Evolutionary conservation across 177 flowering plant genomes (phyloP).

Genomic region (Vitis hybrid): DNA sequence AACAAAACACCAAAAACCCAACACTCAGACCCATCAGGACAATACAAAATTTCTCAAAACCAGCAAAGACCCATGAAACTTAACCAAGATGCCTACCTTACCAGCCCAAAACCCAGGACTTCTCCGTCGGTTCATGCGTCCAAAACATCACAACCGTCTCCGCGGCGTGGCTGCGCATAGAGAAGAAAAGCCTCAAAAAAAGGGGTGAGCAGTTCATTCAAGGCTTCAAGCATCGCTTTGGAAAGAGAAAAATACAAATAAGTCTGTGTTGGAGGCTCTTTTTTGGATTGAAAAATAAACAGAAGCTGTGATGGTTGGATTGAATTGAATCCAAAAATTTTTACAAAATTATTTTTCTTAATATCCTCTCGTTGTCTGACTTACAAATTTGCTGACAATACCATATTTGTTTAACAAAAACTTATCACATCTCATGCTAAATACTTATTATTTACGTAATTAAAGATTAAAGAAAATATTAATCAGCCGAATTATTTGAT

Average conservation of each 20-base stretch:
- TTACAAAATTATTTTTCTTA: no score
- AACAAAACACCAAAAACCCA: conserved; percentile 1
- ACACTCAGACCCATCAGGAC: not conserved
- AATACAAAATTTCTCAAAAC: not conserved
- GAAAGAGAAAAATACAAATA: not conserved
- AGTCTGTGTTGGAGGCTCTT: not conserved
- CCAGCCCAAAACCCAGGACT: not conserved
- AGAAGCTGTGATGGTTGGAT: not conserved
- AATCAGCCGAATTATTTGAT: no score
- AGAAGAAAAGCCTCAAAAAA: not conserved
- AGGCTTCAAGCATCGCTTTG: not conserved
- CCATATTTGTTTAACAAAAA: no score
- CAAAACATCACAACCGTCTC: not conserved
- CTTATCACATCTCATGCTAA: no score
- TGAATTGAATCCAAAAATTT: not conserved
- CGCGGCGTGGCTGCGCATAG: not conserved
- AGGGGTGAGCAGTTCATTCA: not conserved
- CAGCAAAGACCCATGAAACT: not conserved
- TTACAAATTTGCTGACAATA: no score
- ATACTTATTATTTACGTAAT: no score
- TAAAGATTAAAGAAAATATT: no score
- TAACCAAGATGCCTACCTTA: not conserved
- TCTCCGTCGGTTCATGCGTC: not conserved
- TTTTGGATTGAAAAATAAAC: not conserved
- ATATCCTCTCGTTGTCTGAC: no score